Evolutionary conservation across 192 early-diverging fungal genomes (phyloP).

Genomic region (Rhizophlyctis rosea): DNA sequence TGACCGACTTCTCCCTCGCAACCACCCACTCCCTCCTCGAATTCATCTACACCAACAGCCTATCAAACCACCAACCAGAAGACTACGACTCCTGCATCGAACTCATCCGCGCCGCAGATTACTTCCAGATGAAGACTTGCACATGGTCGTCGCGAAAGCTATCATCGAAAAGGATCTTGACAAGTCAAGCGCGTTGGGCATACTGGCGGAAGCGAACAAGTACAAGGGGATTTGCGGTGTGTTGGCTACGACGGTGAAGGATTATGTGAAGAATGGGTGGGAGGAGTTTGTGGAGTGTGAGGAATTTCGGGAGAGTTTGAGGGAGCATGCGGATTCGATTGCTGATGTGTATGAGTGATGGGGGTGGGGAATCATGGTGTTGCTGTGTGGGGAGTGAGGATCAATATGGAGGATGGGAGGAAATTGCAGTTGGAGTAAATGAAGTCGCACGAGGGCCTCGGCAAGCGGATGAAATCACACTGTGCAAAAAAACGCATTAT

Average conservation of each 20-base stretch:
- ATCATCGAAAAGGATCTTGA: neutral
- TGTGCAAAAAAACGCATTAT: too few relatives aligned
- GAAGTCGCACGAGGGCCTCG: too few relatives aligned
- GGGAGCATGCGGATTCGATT: too few relatives aligned
- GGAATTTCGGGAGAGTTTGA: too few relatives aligned
- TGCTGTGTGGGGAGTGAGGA: too few relatives aligned
- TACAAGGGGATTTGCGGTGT: neutral
- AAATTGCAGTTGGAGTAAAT: too few relatives aligned
- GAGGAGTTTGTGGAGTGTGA: too few relatives aligned
- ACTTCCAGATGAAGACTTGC: neutral
- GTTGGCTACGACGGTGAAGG: neutral
- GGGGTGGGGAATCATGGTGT: too few relatives aligned
- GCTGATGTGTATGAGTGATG: too few relatives aligned
- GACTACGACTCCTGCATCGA: neutral
- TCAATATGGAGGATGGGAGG: too few relatives aligned
- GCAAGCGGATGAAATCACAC: too few relatives aligned
- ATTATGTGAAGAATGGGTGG: too few relatives aligned
- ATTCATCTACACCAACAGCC: neutral
- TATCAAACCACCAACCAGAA: neutral
- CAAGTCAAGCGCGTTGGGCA: neutral
- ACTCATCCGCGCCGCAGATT: neutral
- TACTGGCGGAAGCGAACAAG: neutral
- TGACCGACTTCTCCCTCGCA: neutral
- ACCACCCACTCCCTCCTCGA: neutral
- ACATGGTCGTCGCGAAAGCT: neutral